These are phyloP conservation scores for Silene conica DNA, from an alignment of 148 eudicot species.

Conservation along the genomic window DNA sequence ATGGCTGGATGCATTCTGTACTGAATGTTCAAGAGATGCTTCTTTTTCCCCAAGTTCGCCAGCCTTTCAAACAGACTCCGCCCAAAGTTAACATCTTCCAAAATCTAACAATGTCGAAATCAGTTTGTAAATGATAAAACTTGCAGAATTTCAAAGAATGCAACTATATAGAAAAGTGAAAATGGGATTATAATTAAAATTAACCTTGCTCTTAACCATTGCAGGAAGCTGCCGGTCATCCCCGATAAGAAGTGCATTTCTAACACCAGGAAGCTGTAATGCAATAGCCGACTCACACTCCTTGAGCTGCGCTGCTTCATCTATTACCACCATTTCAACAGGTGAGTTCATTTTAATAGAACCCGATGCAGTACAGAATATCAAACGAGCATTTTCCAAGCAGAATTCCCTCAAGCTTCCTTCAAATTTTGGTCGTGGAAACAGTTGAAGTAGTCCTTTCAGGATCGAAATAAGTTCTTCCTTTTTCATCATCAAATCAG, in stretches of 20 bases:
- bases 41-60: constrained; percentile 36
- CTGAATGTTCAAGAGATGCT: constrained; percentile 48
- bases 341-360: constrained; percentile 28
- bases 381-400: constrained; percentile 33
- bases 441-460: constrained; percentile 21
- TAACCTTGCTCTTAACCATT: constrained; percentile 43
- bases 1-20: constrained; percentile 70
- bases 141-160: too few relatives aligned
- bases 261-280: constrained; percentile 37
- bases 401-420: constrained; percentile 28
- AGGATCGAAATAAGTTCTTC: constrained; percentile 17
- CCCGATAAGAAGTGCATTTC: constrained; percentile 46
- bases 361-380: constrained; percentile 58
- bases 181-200: too few relatives aligned
- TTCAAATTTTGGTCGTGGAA: not conserved
- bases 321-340: constrained; percentile 37
- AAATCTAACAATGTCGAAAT: constrained; percentile 28
- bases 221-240: constrained; percentile 62
- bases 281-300: constrained; percentile 60
- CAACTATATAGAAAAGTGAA: too few relatives aligned
- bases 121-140: not conserved
- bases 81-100: constrained; percentile 39
- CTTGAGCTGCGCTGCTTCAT: constrained; percentile 70
- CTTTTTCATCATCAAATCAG: constrained; percentile 13
- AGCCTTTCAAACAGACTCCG: constrained; percentile 60